A percentile compares a stretch with the other conserved stretches of the same genome.
Evolutionary conservation across 495 filamentous ascomycete species (phyloP).

Genomic region (Tuber calosporum): DNA sequence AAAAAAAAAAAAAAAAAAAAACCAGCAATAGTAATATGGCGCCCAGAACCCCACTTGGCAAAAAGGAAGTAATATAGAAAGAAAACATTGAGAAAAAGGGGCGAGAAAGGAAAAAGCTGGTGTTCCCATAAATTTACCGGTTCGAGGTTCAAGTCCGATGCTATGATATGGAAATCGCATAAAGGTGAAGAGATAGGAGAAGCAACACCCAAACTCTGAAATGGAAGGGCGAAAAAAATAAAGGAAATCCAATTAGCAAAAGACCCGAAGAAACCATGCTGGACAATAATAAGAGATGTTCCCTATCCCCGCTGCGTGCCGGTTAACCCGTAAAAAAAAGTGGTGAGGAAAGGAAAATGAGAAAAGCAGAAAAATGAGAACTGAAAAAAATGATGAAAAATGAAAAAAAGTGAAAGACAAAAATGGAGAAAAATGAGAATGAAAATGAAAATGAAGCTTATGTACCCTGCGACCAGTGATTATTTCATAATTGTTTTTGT

Average conservation of each 20-base stretch:
- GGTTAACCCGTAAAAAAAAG: conserved; percentile 11
- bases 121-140: background rate
- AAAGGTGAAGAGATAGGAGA: background rate
- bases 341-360: background rate
- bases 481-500: conserved; percentile 9
- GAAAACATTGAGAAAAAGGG: background rate
- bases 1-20: background rate
- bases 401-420: conserved; percentile 9
- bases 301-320: conserved; percentile 5
- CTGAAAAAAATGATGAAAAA: conserved; percentile 10
- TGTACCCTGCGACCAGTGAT: conserved; percentile 30
- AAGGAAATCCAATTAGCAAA: background rate
- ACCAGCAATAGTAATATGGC: background rate
- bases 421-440: background rate
- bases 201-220: background rate
- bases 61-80: background rate
- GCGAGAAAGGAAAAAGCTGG: background rate
- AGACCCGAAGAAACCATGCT: conserved; percentile 4
- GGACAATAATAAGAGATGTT: conserved; percentile 22
- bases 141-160: background rate
- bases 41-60: background rate
- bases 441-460: conserved; percentile 16
- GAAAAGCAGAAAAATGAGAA: conserved; percentile 7
- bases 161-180: conserved; percentile 2
- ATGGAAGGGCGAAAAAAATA: background rate